Evolutionary conservation across 192 early-diverging fungal genomes (phyloP).

Genomic region (Thamnidium elegans): DNA sequence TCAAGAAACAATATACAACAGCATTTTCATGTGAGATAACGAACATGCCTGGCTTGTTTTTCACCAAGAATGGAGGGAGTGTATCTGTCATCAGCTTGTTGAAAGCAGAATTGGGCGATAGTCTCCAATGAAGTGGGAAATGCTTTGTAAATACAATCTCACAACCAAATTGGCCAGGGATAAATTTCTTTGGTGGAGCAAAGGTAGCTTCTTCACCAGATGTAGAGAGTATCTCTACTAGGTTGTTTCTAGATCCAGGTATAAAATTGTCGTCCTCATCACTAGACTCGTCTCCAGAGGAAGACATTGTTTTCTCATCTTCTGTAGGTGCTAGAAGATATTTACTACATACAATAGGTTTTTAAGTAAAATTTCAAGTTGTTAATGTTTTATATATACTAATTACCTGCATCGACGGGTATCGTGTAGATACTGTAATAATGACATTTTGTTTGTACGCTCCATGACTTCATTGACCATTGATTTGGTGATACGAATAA

Average conservation of each 20-base stretch:
- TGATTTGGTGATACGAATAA: constrained; percentile 51
- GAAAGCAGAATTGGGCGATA: constrained; percentile 63
- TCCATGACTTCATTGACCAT: constrained; percentile 59
- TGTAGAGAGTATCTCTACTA: constrained; percentile 35
- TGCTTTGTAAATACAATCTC: constrained; percentile 55
- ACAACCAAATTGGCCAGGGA: constrained; percentile 69
- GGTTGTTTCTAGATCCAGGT: constrained; percentile 23
- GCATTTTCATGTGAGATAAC: constrained; percentile 53
- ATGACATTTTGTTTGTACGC: constrained; percentile 61
- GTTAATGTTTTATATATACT: neutral
- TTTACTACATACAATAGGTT: constrained; percentile 38
- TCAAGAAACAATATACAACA: constrained; percentile 59
- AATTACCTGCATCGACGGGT: constrained; percentile 60
- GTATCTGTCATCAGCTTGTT: constrained; percentile 51
- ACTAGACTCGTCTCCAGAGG: constrained; percentile 50
- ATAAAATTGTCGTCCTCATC: constrained; percentile 50
- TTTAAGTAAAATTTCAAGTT: neutral
- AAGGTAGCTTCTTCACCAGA: constrained; percentile 22
- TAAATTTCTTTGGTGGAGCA: constrained; percentile 43
- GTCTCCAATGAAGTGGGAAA: constrained; percentile 75
- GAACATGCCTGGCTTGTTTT: constrained; percentile 74
- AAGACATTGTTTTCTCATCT: constrained; percentile 30
- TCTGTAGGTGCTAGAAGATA: constrained; percentile 49
- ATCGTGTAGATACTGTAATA: constrained; percentile 61
- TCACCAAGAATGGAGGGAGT: constrained; percentile 59